Conservation (phyloP, 1,284 basidiomycete genomes). For the Malassezia obtusa region DNA sequence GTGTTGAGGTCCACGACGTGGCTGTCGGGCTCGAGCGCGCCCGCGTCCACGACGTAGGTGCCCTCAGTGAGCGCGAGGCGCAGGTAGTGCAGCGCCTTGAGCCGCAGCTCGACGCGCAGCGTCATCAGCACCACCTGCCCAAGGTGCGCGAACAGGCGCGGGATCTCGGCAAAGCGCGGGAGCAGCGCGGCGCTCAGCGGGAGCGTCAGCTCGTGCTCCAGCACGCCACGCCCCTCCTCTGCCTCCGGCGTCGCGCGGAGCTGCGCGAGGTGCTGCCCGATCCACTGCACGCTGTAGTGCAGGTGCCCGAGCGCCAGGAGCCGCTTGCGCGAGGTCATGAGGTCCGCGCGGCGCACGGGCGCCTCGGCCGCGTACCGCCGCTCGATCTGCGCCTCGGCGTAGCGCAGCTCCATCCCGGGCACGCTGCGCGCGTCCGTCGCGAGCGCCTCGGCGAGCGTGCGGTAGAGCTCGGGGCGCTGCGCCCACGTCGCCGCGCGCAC, state of each 20-base stretch:
- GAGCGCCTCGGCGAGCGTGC: slow-evolving; percentile 59
- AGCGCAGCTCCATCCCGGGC: background rate
- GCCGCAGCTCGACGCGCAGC: slow-evolving; percentile 76
- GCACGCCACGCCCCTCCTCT: background rate
- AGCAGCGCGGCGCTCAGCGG: slow-evolving; percentile 26
- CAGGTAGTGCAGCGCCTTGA: slow-evolving; percentile 72
- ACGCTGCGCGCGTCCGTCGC: background rate
- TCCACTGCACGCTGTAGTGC: slow-evolving; percentile 59
- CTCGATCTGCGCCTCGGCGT: slow-evolving; percentile 11
- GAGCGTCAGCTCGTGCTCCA: slow-evolving; percentile 20
- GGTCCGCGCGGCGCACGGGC: slow-evolving; percentile 49
- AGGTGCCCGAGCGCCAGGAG: slow-evolving; percentile 68
- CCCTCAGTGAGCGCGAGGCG: slow-evolving; percentile 63
- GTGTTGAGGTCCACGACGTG: slow-evolving; percentile 78
- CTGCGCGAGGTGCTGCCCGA: slow-evolving; percentile 23
- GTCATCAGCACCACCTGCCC: slow-evolving; percentile 77
- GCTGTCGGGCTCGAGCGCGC: slow-evolving; percentile 73
- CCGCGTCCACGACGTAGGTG: slow-evolving; percentile 55
- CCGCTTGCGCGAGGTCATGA: slow-evolving; percentile 68
- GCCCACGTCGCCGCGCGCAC: slow-evolving; percentile 35
- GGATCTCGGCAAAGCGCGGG: slow-evolving; percentile 58
- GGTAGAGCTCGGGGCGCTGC: slow-evolving; percentile 59
- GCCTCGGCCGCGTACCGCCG: slow-evolving; percentile 27
- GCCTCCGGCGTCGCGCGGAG: slow-evolving; percentile 17
- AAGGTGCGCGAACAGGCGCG: slow-evolving; percentile 79